Conservation (phyloP, 345 rosid genomes). For the Acer campestre region DNA sequence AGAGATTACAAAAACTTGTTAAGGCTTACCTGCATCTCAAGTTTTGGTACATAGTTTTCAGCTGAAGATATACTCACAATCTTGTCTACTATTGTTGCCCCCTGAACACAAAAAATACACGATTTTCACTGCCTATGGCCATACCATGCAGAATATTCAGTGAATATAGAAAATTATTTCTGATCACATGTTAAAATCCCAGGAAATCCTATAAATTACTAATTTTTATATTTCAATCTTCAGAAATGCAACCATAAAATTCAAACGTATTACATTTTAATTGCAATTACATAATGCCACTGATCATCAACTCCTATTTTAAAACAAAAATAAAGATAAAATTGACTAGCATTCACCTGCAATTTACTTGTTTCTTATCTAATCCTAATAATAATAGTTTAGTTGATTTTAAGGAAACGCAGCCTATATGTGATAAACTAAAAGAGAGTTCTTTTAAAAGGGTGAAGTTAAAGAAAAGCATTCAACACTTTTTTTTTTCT, state of each 20-base stretch:
- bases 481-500: background rate
- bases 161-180: background rate
- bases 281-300: background rate
- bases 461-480: conserved; percentile 14
- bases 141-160: background rate
- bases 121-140: background rate
- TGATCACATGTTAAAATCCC: background rate
- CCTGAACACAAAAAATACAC: conserved; percentile 44
- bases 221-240: background rate
- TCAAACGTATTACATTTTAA: background rate
- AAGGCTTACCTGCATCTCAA: conserved; percentile 48
- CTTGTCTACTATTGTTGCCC: conserved; percentile 89
- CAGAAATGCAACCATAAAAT: background rate
- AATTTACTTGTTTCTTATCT: conserved; percentile 8
- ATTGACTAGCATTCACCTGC: background rate
- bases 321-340: background rate
- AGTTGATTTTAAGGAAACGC: conserved; percentile 4
- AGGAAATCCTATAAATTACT: background rate
- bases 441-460: background rate
- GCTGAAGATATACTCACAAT: conserved; percentile 68
- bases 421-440: conserved; percentile 9
- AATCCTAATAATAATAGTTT: background rate
- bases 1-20: conserved; percentile 8
- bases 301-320: background rate
- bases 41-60: conserved; percentile 62